Base-by-base conservation (phyloP, 345 rosid species). In the Hirschfeldia incana region DNA sequence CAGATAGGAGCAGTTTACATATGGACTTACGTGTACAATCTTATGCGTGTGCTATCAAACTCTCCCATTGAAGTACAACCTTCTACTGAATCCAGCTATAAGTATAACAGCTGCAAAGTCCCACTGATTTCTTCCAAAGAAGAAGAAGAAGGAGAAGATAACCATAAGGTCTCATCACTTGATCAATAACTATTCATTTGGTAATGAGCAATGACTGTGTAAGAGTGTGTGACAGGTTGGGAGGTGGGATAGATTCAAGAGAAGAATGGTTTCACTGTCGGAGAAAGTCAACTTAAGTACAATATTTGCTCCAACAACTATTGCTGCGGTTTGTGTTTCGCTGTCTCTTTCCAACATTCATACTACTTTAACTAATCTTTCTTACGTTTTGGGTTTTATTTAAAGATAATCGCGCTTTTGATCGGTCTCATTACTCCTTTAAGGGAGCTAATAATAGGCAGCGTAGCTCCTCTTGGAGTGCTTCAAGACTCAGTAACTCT, bases 1-100 rank as follows among this genome's bases (percentile, higher is more conserved):
- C 73, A 91, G 92, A 33, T 88, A 57, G 93, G 93, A 74, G 85
- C 90, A 7, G 70, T 91, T 62, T 91, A 76, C 72, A 76, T 86
- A 49, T 91, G 93, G 97, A 72, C 90, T 70, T 89, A 87, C 16
- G 79, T 85, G 8, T 89, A 83, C 77, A 76, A 76, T 70, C 80
- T 91, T 37, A 83, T 89, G 84, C 76, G 92, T 15, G 39, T 84
- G n/a, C 78, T 82, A 62, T 80, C 90, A 13, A 55, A 5, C 39
- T 32, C 74, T 62, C 60, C 46, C 8, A 12, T 58, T 13, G 87
- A 85, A 46, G 34, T 76, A 1, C 72, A 29, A 70, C 17, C 69
- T 27, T 58, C 86, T 32, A 51, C 36, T 60, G 84, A 79, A 42
- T 55, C 80, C 9, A 83, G 78, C 69, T 75, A 11, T 11, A 11